Conservation (phyloP, 805 yeast species). For the Blastobotrys peoriensis region DNA sequence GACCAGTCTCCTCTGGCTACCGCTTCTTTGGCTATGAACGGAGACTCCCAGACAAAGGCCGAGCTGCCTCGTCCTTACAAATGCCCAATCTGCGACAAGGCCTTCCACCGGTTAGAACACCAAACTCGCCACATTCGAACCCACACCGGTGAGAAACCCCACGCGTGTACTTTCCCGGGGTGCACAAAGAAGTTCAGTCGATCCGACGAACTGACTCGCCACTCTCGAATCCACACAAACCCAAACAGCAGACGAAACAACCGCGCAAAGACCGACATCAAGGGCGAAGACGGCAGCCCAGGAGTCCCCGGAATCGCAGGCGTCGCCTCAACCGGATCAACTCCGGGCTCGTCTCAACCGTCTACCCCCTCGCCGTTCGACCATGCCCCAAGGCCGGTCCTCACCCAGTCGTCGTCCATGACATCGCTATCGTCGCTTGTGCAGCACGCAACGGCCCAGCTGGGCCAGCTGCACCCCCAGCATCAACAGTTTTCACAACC, state of each 20-base stretch:
- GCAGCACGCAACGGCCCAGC: constrained; percentile 1
- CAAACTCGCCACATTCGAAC: constrained; percentile 88
- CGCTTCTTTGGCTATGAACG: too few relatives aligned
- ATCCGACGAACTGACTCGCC: constrained; percentile 81
- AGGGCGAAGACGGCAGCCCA: neutral
- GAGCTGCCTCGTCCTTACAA: constrained; percentile 63
- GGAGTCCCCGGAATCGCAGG: neutral
- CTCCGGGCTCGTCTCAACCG: constrained; percentile 5
- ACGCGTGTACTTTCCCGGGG: constrained; percentile 76
- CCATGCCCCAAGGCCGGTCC: neutral
- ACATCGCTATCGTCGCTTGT: constrained; percentile 4
- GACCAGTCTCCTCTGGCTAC: too few relatives aligned
- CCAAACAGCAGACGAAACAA: constrained; percentile 31
- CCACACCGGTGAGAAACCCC: constrained; percentile 92
- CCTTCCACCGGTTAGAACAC: constrained; percentile 84
- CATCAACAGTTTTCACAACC: constrained; percentile 9
- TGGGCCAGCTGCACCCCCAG: neutral
- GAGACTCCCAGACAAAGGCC: constrained; percentile 8
- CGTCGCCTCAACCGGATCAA: constrained; percentile 6
- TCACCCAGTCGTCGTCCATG: neutral
- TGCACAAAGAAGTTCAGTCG: constrained; percentile 76
- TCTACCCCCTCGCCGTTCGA: neutral
- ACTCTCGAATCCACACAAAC: constrained; percentile 64
- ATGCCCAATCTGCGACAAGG: constrained; percentile 78
- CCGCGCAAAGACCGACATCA: constrained; percentile 9